A percentile compares a stretch with the other conserved stretches of the same genome.
Conservation (phyloP, 2,329 filamentous ascomycete species). For the Fusarium cicatricum region DNA sequence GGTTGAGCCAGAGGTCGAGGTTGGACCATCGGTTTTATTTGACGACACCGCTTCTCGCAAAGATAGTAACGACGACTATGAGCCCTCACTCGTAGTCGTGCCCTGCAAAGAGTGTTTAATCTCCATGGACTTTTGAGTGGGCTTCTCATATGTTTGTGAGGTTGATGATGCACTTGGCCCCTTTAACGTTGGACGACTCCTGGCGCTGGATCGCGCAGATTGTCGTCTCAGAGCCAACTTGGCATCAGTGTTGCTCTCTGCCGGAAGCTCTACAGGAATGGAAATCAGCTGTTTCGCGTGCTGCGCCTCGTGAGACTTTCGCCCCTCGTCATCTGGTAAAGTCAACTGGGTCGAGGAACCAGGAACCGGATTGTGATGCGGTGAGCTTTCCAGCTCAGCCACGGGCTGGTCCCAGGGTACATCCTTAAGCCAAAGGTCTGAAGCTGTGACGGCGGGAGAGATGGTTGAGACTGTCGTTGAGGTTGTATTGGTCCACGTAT, state of each 20-base stretch:
- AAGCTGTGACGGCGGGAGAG: not conserved
- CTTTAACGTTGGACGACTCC: too few species aligned
- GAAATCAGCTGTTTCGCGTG: constrained; percentile 17
- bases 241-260: not conserved
- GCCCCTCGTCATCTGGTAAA: too few species aligned
- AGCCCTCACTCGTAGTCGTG: too few species aligned
- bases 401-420: constrained; percentile 1
- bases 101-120: too few species aligned
- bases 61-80: too few species aligned
- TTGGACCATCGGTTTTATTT: too few species aligned
- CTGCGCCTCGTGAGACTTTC: too few species aligned
- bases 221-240: not conserved
- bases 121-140: too few species aligned
- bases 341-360: not conserved
- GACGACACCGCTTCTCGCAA: too few species aligned
- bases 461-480: constrained; percentile 8
- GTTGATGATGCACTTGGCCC: too few species aligned
- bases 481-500: constrained; percentile 23
- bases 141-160: too few species aligned
- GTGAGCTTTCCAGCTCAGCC: constrained; percentile 22
- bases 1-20: too few species aligned
- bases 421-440: not conserved
- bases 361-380: constrained; percentile 11
- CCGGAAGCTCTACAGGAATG: constrained; percentile 18
- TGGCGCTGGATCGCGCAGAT: not conserved